Percentiles rank a stretch among this genome's conserved stretches.
Evolutionary conservation across 345 rosid genomes (phyloP).

Genomic region (Orychophragmus violaceus): DNA sequence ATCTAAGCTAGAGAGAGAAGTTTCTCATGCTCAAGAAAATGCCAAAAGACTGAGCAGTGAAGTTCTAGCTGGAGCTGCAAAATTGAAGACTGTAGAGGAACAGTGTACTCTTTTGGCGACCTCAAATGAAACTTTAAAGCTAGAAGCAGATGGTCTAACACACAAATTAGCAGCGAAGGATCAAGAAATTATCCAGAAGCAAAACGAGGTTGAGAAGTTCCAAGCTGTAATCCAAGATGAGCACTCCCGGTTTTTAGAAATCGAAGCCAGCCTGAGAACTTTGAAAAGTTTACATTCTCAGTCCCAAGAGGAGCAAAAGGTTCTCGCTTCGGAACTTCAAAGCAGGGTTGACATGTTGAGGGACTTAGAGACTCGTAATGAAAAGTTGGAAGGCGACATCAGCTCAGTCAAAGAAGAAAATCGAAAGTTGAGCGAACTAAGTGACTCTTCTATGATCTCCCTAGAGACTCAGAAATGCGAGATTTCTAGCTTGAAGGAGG

Average conservation of each 20-base stretch:
- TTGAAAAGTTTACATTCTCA: slow-evolving; percentile 45
- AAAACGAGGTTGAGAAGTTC: slow-evolving; percentile 52
- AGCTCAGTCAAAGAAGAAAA: slow-evolving; percentile 48
- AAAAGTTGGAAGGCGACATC: slow-evolving; percentile 49
- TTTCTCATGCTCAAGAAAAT: slow-evolving; percentile 49
- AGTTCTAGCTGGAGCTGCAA: slow-evolving; percentile 48
- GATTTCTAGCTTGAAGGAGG: slow-evolving; percentile 47
- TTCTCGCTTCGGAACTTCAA: slow-evolving; percentile 61
- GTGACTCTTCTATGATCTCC: slow-evolving; percentile 44
- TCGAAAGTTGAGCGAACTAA: slow-evolving; percentile 39
- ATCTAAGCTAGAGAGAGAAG: slow-evolving; percentile 56
- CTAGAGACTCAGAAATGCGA: slow-evolving; percentile 44
- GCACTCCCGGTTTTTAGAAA: slow-evolving; percentile 50
- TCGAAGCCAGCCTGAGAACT: slow-evolving; percentile 51
- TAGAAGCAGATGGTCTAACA: slow-evolving; percentile 56
- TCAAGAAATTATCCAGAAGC: slow-evolving; percentile 61
- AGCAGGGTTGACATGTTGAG: slow-evolving; percentile 49
- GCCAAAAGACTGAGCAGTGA: slow-evolving; percentile 50
- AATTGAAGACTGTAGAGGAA: slow-evolving; percentile 51
- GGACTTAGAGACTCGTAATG: slow-evolving; percentile 46
- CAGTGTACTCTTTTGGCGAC: slow-evolving; percentile 50
- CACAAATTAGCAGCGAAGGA: slow-evolving; percentile 60
- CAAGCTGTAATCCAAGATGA: slow-evolving; percentile 53
- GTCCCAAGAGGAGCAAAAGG: slow-evolving; percentile 59
- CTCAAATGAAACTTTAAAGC: slow-evolving; percentile 59